Conservation (phyloP, 495 filamentous ascomycete genomes). For the Endocarpon pusillum region DNA sequence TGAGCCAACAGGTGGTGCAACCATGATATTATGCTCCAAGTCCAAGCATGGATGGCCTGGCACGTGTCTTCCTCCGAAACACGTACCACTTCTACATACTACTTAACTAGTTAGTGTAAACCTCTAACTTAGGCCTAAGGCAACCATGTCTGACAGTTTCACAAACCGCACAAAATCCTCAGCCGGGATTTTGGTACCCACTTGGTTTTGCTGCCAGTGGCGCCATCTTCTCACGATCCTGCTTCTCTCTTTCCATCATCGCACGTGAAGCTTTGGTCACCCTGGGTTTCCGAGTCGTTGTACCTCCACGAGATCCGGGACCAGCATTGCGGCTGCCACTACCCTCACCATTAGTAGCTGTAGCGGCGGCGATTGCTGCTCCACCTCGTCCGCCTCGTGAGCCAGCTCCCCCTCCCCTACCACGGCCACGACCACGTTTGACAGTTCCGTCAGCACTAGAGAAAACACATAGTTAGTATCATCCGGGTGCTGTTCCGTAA, state of each 20-base stretch:
- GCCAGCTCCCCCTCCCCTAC: conserved; percentile 30
- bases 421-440: conserved; percentile 55
- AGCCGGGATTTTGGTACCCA: too few relatives aligned
- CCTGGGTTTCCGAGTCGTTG: conserved; percentile 60
- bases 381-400: conserved; percentile 22
- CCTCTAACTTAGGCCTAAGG: too few relatives aligned
- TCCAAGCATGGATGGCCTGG: too few relatives aligned
- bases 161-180: too few relatives aligned
- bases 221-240: conserved; percentile 39
- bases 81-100: too few relatives aligned
- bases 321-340: conserved; percentile 41
- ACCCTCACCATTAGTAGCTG: conserved; percentile 24
- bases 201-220: conserved; percentile 13
- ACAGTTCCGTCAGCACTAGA: conserved; percentile 56
- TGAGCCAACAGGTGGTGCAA: too few relatives aligned
- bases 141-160: too few relatives aligned
- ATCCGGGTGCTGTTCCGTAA: conserved; percentile 1
- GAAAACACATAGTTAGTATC: conserved; percentile 15
- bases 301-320: conserved; percentile 60
- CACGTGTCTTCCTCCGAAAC: too few relatives aligned
- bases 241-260: conserved; percentile 51
- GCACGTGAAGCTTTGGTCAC: conserved; percentile 58
- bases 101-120: too few relatives aligned
- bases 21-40: too few relatives aligned
- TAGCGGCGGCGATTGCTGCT: conserved; percentile 23